Percentiles rank a stretch among this genome's conserved stretches.
Conservation (phyloP, 2,329 filamentous ascomycete genomes). For the Samsoniella hepiali region DNA sequence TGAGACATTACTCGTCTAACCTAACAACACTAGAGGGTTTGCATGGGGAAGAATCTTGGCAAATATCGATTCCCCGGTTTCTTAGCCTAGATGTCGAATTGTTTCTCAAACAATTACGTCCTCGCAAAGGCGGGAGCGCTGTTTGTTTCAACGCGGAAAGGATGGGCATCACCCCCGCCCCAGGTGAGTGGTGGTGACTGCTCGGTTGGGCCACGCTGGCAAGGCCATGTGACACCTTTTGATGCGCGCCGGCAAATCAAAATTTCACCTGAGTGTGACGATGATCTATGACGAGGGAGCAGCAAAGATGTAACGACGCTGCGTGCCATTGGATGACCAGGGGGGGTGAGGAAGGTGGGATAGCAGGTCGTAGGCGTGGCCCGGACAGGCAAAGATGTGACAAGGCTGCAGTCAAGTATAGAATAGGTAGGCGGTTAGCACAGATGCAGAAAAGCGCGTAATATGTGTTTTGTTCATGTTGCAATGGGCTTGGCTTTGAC, state of each 20-base stretch:
- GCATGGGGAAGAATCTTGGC: neutral
- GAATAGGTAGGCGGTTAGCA: neutral
- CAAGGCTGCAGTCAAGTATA: neutral
- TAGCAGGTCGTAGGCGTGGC: neutral
- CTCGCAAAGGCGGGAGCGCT: neutral
- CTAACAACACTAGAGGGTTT: neutral
- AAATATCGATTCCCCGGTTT: neutral
- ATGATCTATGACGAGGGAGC: neutral
- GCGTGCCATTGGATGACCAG: neutral
- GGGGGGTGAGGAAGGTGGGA: neutral
- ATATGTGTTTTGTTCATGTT: neutral
- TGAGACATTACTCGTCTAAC: neutral
- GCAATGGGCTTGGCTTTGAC: neutral
- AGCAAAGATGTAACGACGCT: neutral
- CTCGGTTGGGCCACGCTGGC: neutral
- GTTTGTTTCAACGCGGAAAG: neutral
- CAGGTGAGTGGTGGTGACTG: too few relatives aligned
- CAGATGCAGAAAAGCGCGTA: neutral
- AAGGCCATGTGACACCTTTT: neutral
- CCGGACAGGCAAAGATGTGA: constrained; percentile 1
- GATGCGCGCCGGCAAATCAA: neutral
- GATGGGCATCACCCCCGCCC: too few relatives aligned
- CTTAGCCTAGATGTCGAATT: neutral
- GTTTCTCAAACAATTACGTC: neutral
- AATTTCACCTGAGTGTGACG: neutral